Evolutionary conservation across 1,139 yeast species (phyloP).

Genomic region (Scheffersomyces titani): DNA sequence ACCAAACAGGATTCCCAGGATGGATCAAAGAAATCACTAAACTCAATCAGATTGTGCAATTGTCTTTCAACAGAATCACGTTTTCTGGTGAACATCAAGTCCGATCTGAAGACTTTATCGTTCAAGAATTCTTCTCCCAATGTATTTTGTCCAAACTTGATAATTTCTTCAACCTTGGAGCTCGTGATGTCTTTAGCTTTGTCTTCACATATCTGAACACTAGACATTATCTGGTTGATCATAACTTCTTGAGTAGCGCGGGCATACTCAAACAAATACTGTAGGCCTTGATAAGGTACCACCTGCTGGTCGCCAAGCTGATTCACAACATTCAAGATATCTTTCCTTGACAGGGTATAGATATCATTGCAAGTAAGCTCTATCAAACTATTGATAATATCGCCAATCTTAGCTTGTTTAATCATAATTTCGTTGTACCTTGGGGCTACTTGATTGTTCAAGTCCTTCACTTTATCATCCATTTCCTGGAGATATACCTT

Average conservation of each 20-base stretch:
- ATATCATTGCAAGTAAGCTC: constrained; percentile 62
- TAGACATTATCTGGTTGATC: constrained; percentile 59
- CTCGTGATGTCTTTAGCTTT: constrained; percentile 65
- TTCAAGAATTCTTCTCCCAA: constrained; percentile 61
- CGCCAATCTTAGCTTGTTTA: constrained; percentile 57
- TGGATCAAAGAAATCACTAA: constrained; percentile 78
- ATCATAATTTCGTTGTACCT: constrained; percentile 55
- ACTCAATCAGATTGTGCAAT: constrained; percentile 58
- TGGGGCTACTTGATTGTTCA: constrained; percentile 59
- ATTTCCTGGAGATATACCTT: constrained; percentile 53
- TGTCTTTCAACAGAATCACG: constrained; percentile 64
- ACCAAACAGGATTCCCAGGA: constrained; percentile 56
- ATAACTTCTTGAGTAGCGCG: constrained; percentile 67
- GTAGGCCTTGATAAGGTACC: constrained; percentile 61
- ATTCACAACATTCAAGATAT: constrained; percentile 54
- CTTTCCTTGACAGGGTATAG: constrained; percentile 60
- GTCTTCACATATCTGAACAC: constrained; percentile 68
- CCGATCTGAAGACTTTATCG: constrained; percentile 71
- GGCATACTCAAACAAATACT: constrained; percentile 72
- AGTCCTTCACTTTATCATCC: constrained; percentile 45
- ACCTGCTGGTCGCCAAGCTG: constrained; percentile 60
- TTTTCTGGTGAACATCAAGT: constrained; percentile 79
- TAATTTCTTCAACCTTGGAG: constrained; percentile 61
- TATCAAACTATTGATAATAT: constrained; percentile 59
- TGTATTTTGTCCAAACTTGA: constrained; percentile 58